Evolutionary conservation across 345 rosid genomes (phyloP), one percentile per base, ranked within the genome.

Genomic region (Nephelium lappaceum): DNA sequence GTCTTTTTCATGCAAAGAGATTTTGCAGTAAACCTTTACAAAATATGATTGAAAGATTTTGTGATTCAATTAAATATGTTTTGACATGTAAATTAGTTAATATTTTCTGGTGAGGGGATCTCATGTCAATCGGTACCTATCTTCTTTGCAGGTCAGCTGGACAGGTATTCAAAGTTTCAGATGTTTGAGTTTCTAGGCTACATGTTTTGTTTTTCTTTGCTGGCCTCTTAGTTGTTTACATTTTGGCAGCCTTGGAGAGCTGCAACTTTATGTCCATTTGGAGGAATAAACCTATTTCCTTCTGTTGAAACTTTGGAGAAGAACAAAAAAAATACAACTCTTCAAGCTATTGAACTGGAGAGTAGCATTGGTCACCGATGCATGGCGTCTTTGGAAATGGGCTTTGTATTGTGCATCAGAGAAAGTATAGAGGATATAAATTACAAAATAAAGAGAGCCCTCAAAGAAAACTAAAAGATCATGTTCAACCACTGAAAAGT

Each of bases 101-200:
- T 82, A 51, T 31, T 79, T 82, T 75, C 91, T 94, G 99, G 91
- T 39, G 76, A 90, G 94, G 73, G 90, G 87, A n/a, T n/a, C n/a
- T n/a, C n/a, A n/a, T n/a, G n/a, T n/a, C n/a, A n/a, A n/a, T n/a
- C n/a, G n/a, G n/a, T n/a, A n/a, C n/a, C n/a, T n/a, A n/a, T n/a
- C n/a, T n/a, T 57, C 95, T 96, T 79, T 96, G 99, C 89, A 91
- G 93, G 69, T 93, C 98, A 38, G 99, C 97, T 69, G 97, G 98
- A 80, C 98, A 96, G 97, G 99, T 96, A 84, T 71, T 74, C 24
- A 73, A 64, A 81, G 36, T 71, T 64, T 42, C 36, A 31, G 42
- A 58, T 53, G 18, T 77, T 71, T 71, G 57, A 72, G 45, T 66
- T 77, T 57, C 4, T 60, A 27, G 45, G 62, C 43, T 58, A 38